Evolutionary conservation across 2,329 filamentous ascomycete species (phyloP).

Genomic region (Trichoderma brevicompactum): DNA sequence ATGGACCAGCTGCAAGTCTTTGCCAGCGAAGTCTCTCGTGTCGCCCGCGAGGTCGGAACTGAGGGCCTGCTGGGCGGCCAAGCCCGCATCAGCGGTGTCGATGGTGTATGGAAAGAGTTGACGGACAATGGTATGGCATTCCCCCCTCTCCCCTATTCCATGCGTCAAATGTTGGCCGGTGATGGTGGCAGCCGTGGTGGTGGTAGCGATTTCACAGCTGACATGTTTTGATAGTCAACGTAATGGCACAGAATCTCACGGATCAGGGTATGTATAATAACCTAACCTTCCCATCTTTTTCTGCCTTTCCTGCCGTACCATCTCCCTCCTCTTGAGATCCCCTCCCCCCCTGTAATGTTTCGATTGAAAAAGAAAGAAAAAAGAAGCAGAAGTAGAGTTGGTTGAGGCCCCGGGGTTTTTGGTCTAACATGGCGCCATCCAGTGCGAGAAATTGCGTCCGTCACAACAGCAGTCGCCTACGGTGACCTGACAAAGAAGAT

Average conservation of each 20-base stretch:
- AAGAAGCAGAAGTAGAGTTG: no score
- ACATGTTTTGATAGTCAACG: constrained; percentile 62
- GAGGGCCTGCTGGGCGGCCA: constrained; percentile 94
- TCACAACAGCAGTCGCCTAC: constrained; percentile 81
- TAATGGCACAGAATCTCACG: constrained; percentile 82
- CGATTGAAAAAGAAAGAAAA: no score
- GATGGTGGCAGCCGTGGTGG: neutral
- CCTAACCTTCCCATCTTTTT: neutral
- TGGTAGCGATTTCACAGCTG: neutral
- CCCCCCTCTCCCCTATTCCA: neutral
- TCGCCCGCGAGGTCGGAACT: constrained; percentile 94
- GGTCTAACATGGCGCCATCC: constrained; percentile 19
- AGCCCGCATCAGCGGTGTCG: constrained; percentile 89
- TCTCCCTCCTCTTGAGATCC: no score
- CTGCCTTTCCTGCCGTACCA: no score
- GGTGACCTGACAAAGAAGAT: constrained; percentile 86
- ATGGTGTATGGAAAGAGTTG: constrained; percentile 96
- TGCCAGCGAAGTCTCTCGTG: constrained; percentile 91
- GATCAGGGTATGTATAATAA: constrained; percentile 61
- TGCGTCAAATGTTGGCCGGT: neutral
- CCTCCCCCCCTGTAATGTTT: neutral
- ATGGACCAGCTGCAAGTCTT: constrained; percentile 98
- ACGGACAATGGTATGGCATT: constrained; percentile 72
- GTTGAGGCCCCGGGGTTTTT: neutral
- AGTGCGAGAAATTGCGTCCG: constrained; percentile 83